Evolutionary conservation across 805 yeast genomes (phyloP).

Genomic region (Kodamaea kaohsiungensis): DNA sequence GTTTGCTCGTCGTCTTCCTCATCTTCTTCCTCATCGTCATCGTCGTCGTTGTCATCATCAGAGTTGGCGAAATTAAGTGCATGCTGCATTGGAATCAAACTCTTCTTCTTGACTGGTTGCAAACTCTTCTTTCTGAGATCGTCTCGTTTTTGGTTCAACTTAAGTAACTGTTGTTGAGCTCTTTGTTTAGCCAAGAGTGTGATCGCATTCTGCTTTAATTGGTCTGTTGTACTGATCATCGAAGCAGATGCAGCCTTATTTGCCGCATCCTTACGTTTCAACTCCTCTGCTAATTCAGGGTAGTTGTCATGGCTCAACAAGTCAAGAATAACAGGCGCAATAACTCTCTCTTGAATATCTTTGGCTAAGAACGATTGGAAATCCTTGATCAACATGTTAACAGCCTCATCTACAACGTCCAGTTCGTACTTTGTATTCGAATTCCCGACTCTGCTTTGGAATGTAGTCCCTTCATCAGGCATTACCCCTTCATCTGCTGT

Average conservation of each 20-base stretch:
- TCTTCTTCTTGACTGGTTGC: conserved; percentile 37
- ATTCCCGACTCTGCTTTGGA: conserved; percentile 11
- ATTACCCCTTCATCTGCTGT: conserved; percentile 10
- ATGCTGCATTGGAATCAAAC: conserved; percentile 53
- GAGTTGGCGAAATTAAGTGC: conserved; percentile 47
- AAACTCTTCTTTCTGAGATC: conserved; percentile 11
- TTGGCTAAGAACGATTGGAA: conserved; percentile 61
- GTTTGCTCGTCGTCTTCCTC: conserved; percentile 35
- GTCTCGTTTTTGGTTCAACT: conserved; percentile 25
- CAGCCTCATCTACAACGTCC: conserved; percentile 58
- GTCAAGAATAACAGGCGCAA: conserved; percentile 68
- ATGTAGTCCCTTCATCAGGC: conserved; percentile 14
- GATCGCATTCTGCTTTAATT: conserved; percentile 27
- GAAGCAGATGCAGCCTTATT: conserved; percentile 14
- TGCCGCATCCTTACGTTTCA: conserved; percentile 32
- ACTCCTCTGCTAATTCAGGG: conserved; percentile 46
- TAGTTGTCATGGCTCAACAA: conserved; percentile 58
- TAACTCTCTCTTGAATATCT: conserved; percentile 71
- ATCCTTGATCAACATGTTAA: conserved; percentile 59
- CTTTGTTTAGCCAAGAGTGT: conserved; percentile 25
- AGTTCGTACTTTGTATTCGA: conserved; percentile 12
- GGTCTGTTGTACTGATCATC: conserved; percentile 10
- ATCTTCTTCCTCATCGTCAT: conserved; percentile 29
- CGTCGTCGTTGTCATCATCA: conserved; percentile 37
- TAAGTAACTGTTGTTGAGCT: conserved; percentile 13